These are phyloP conservation scores for Gentiana macrophylla DNA, from an alignment of 257 asterid species.

Conservation along the genomic window DNA sequence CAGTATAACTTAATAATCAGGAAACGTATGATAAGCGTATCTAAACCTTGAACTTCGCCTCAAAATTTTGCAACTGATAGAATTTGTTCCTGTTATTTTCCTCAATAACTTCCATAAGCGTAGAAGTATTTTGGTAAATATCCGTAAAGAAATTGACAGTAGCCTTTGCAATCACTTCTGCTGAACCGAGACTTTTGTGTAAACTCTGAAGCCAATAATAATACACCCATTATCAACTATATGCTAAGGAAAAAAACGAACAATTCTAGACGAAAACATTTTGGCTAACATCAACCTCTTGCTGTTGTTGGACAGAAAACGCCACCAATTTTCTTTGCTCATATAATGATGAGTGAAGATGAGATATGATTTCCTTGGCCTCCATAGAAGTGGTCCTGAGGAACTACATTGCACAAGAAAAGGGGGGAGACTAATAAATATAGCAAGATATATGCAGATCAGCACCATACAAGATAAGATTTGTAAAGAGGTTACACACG, in stretches of 20 bases:
- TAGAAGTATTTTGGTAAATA: conserved; percentile 42
- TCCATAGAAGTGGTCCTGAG: conserved; percentile 38
- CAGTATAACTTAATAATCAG: background rate
- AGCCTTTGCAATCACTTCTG: conserved; percentile 56
- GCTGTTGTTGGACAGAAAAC: conserved; percentile 54
- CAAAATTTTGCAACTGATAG: conserved; percentile 40
- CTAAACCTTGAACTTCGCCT: conserved; percentile 53
- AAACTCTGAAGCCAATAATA: conserved; percentile 33
- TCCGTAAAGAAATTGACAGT: conserved; percentile 50
- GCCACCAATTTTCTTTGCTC: conserved; percentile 48
- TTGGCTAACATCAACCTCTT: conserved; percentile 36
- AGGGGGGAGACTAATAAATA: conserved; percentile 1
- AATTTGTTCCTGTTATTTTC: conserved; percentile 38
- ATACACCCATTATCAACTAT: conserved; percentile 5
- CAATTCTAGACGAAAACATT: background rate
- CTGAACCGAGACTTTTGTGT: conserved; percentile 39
- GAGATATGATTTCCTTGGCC: conserved; percentile 50
- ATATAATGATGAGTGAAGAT: conserved; percentile 38
- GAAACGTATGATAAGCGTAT: background rate
- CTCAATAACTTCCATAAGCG: conserved; percentile 47
- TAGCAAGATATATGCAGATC: background rate
- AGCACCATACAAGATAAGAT: background rate
- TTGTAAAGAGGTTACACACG: conserved; percentile 24
- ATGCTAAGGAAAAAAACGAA: background rate
- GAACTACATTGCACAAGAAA: conserved; percentile 30